Conservation (phyloP, 805 yeast genomes). For the Candida coleopterorum region DNA sequence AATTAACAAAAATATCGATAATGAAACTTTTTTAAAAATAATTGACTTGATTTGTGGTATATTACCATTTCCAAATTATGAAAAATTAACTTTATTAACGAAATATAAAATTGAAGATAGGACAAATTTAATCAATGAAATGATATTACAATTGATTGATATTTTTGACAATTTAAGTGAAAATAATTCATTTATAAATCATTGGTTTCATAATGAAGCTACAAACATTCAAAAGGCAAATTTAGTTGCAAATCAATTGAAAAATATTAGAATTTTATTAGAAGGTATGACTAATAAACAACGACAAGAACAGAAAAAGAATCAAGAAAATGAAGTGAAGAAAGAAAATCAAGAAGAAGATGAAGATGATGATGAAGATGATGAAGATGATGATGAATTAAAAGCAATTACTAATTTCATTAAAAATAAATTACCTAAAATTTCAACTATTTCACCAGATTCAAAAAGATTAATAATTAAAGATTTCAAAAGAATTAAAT, state of each 20-base stretch:
- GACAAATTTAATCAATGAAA: slow-evolving; percentile 20
- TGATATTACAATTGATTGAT: slow-evolving; percentile 31
- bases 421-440: slow-evolving; percentile 30
- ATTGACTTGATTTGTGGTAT: slow-evolving; percentile 48
- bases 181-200: slow-evolving; percentile 32
- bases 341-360: slow-evolving; percentile 6
- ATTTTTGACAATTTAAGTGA: slow-evolving; percentile 33
- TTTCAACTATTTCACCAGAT: slow-evolving; percentile 30
- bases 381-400: slow-evolving; percentile 42
- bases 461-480: slow-evolving; percentile 36
- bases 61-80: slow-evolving; percentile 44
- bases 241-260: slow-evolving; percentile 52
- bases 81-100: slow-evolving; percentile 37
- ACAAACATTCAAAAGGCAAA: slow-evolving; percentile 48
- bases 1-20: slow-evolving; percentile 17
- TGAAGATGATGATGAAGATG: slow-evolving; percentile 31
- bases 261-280: slow-evolving; percentile 45
- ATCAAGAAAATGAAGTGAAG: neutral
- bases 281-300: slow-evolving; percentile 39
- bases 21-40: slow-evolving; percentile 22
- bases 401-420: slow-evolving; percentile 33
- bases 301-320: slow-evolving; percentile 4
- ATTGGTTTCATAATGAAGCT: slow-evolving; percentile 47
- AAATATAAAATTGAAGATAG: slow-evolving; percentile 30
- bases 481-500: slow-evolving; percentile 53